phyloP scores from a whole-genome alignment of 257 asterid species.

The Linderniella brevidens region DNA sequence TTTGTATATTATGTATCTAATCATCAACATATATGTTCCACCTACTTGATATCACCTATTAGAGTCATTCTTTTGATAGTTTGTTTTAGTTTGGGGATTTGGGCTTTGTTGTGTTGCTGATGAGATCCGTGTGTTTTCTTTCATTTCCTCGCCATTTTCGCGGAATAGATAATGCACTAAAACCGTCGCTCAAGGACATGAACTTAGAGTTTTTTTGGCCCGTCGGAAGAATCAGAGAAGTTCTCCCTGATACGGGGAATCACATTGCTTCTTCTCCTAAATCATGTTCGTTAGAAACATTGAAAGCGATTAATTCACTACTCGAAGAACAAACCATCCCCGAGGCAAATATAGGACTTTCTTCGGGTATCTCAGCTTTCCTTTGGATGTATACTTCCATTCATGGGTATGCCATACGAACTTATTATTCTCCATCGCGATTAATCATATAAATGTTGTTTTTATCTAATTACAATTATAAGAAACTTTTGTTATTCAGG shows the following conservation, averaged over 20 bases:
- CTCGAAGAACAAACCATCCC: constrained; percentile 72
- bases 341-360: constrained; percentile 45
- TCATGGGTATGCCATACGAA: constrained; percentile 43
- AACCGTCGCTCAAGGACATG: constrained; percentile 70
- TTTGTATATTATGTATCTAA: no score
- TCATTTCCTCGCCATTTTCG: constrained; percentile 10
- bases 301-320: constrained; percentile 55
- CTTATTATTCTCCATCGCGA: background rate
- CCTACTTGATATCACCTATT: no score
- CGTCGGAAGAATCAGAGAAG: constrained; percentile 59
- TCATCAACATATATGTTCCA: no score
- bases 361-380: constrained; percentile 76
- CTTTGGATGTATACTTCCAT: constrained; percentile 79
- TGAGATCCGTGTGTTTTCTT: background rate
- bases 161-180: constrained; percentile 41
- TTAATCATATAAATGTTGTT: background rate
- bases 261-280: constrained; percentile 35
- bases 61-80: background rate
- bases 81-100: background rate
- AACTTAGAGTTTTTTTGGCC: constrained; percentile 78
- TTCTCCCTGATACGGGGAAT: constrained; percentile 49
- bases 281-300: constrained; percentile 55
- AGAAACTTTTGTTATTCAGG: constrained; percentile 16
- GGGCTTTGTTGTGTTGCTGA: background rate
- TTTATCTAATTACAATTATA: no score